Base-by-base conservation (phyloP, 1,284 basidiomycete genomes). In the Austroboletus niveus region DNA sequence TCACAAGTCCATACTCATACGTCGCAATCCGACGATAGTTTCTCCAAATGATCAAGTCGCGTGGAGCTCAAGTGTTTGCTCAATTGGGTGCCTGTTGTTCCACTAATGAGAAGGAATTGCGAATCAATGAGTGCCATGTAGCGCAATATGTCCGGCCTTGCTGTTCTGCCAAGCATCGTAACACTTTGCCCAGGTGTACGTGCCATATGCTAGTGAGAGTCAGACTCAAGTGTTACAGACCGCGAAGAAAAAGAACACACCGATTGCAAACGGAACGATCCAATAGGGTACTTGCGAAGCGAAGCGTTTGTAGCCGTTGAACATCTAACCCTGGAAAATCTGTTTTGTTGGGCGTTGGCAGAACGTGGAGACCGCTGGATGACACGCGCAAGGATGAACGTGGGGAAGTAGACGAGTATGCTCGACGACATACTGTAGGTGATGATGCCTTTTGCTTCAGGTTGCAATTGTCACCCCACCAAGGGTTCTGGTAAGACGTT, bases 381-480 rank as follows among this genome's bases (percentile, higher is more conserved):
- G 30, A 47, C 34, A 17, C 11, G 11, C 17, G 30, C 8, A 38
- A 2, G 4, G n/a, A 34, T 57, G 42, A 56, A 47, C 36, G 20
- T 15, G 34, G 47, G 8, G 22, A 20, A 48, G 24, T 8, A 4
- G 44, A 40, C 8, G 30, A 40, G 35, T 3, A 22, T n/a, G 1
- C 15, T 20, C 22, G 38, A 54, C 6, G 35, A 79, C 89, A 72
- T 64, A 96, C 94, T 77, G 78, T 97, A 97, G 64, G 78, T 73
- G 51, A 81, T 74, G 57, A 96, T 78, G 54, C 93, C 92, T 74
- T 82, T 69, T 94, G 91, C 72, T 78, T 85, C 46, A 72, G 59
- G 40, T 75, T 78, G 54, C 80, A 79, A 68, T 84, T 82, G 73
- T 89, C 86, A 75, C 94, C 94, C 94, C 94, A 97, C 94, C 94